These are phyloP conservation scores for Cadophora sp. DNA, from an alignment of 2,329 filamentous ascomycete species.

Conservation along the genomic window DNA sequence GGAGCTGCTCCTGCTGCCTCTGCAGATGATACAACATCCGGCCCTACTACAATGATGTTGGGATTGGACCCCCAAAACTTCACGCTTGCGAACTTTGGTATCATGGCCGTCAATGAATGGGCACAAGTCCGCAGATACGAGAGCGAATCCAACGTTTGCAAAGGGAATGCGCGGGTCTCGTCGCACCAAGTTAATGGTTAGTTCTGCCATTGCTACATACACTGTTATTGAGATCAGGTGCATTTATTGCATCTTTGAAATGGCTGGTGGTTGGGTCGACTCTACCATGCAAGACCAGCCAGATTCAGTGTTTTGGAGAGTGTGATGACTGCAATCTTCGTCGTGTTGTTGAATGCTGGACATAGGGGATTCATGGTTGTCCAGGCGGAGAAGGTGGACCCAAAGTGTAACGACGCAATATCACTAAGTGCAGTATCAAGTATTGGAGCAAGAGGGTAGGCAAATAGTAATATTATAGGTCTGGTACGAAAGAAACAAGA, in stretches of 20 bases:
- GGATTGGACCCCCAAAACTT: constrained; percentile 17
- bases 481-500: too few relatives aligned
- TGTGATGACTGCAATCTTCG: constrained; percentile 19
- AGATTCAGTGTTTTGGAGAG: constrained; percentile 64
- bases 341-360: constrained; percentile 14
- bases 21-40: not conserved
- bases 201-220: not conserved
- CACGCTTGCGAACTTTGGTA: constrained; percentile 13
- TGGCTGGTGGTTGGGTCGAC: constrained; percentile 69
- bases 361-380: constrained; percentile 16
- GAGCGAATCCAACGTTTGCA: not conserved
- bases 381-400: not conserved
- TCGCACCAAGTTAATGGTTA: constrained; percentile 5
- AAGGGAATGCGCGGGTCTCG: constrained; percentile 4
- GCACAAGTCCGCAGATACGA: constrained; percentile 2
- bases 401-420: too few relatives aligned
- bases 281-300: constrained; percentile 66
- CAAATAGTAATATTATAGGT: too few relatives aligned
- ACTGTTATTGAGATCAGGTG: constrained; percentile 4
- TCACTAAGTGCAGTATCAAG: too few relatives aligned
- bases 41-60: constrained; percentile 15
- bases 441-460: too few relatives aligned
- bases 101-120: constrained; percentile 10
- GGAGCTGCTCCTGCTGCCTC: constrained; percentile 9
- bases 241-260: constrained; percentile 54